phyloP scores from a whole-genome alignment of 1,284 basidiomycete genomes.

The Ganoderma multipileum region DNA sequence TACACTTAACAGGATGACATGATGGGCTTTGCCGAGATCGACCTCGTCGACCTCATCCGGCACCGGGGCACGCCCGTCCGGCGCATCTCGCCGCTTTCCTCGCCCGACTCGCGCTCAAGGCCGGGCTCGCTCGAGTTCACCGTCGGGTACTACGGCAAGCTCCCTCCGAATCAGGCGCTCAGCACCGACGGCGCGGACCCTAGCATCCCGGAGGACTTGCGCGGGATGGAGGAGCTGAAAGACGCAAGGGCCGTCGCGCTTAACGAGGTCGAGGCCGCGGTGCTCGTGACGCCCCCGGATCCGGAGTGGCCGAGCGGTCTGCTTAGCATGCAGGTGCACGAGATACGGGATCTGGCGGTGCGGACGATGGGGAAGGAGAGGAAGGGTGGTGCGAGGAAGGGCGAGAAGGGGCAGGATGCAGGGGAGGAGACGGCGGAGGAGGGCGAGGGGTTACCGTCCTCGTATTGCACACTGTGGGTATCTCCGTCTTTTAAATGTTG shows the following conservation, averaged over 20 bases:
- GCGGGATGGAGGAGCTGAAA: slow-evolving; percentile 40
- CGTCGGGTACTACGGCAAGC: slow-evolving; percentile 72
- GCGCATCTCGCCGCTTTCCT: slow-evolving; percentile 36
- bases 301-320: slow-evolving; percentile 65
- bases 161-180: slow-evolving; percentile 53
- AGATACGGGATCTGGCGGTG: slow-evolving; percentile 45
- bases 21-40: slow-evolving; percentile 43
- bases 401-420: slow-evolving; percentile 61
- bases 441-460: slow-evolving; percentile 59
- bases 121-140: slow-evolving; percentile 50
- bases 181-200: slow-evolving; percentile 46
- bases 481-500: background rate
- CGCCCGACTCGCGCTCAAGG: slow-evolving; percentile 37
- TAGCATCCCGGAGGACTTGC: slow-evolving; percentile 43
- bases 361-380: slow-evolving; percentile 37
- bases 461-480: slow-evolving; percentile 57
- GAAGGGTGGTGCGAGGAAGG: slow-evolving; percentile 62
- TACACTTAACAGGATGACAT: slow-evolving; percentile 42
- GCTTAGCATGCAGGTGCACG: slow-evolving; percentile 63
- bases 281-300: slow-evolving; percentile 65
- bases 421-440: slow-evolving; percentile 56
- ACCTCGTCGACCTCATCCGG: slow-evolving; percentile 42
- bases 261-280: slow-evolving; percentile 51
- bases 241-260: slow-evolving; percentile 39
- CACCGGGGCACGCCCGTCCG: slow-evolving; percentile 40